Evolutionary conservation across 202 grass and related monocot species (phyloP), one percentile per base, ranked within the genome.

Genomic region (Panicum hallii): DNA sequence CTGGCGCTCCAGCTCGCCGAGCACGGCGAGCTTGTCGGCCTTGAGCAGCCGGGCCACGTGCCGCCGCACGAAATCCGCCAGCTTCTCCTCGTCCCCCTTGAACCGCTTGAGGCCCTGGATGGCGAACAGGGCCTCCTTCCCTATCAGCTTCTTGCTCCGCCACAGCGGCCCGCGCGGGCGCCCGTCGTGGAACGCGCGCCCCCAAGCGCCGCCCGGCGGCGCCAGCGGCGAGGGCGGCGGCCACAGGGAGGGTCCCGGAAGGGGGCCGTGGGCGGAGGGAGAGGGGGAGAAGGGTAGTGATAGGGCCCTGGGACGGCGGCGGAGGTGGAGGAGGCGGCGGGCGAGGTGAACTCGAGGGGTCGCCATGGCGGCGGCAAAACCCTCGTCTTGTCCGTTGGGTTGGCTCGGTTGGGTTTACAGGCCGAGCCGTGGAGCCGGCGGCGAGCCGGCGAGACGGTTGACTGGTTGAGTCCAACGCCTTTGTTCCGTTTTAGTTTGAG

Each of bases 61-160:
- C 71, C 88, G 86, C 67, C 85, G 90, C 42, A 92, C 72, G 83
- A 99, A 95, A 60, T 74, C 82, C 65, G 57, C 68, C 22, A 89
- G 84, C 76, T 83, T 93, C 84, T 99, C 96, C 48, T 95, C 86
- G 45, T 99, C 93, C 32, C 83, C 91, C 83, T 99, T 95, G 78
- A 99, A 95, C 43, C 96, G 90, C 89, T 99, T 95, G 81, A 99
- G 70, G 42, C 96, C 93, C 81, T 89, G 88, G 63, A 99, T 94
- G 4, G 89, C 93, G 78, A 95, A 95, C 23, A 99, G 81, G 15
- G 93, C 90, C 88, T 95, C 96, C 81, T 94, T 99, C n/a, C 96
- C 96, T 7, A 99, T 92, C 63, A 99, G 49, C 88, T 99, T 99
- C 88, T 99, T 99, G 41, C 93, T 94, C 66, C 93, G 79, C 96